Evolutionary conservation across 2,329 filamentous ascomycete species (phyloP), one percentile per base, ranked within the genome.

Genomic region (Colletotrichum incanum): DNA sequence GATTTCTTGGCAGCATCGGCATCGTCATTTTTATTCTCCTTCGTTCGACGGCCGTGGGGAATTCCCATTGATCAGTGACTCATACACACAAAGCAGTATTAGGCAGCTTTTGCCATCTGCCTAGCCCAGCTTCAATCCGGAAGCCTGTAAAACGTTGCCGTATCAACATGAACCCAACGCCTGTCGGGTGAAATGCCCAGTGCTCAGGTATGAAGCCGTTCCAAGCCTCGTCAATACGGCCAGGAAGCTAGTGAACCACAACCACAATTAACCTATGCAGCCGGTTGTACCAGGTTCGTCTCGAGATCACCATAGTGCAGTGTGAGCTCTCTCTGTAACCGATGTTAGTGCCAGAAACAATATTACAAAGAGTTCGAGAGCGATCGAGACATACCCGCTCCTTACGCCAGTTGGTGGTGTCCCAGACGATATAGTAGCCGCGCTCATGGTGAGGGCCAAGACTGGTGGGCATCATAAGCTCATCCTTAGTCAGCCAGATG

Each of bases 401-500:
- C 79, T 90, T 90, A 59, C 86, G 86, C 90, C 90, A 92, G 65
- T 83, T 85, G n/a, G 82, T 82, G 11, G 88, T 87, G 75, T 92
- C 90, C 87, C 91, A 93, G 68, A 92, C 86, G 71, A 92, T 87
- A 78, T 92, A 93, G 80, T 88, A 92, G 0, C 91, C 91, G 71
- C 90, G 87, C 80, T 93, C 91, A 61, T 90, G 88, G 64, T 84
- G 87, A 16, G 86, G 85, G 65, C 88, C 88, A 55, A 92, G 79
- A 20, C 87, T 84, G 71, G 90, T 89, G 39, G 90, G 90, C 55
- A 88, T 86, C 89, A 92, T 90, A 75, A 89, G 83, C 68, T 92
- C 90, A 76, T 92, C 91, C 79, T 92, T 92, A 6, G 91, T 92
- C 61, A 93, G 81, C 91, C 91, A 93, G 31, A 92, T 80, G 75